Base-by-base conservation (phyloP, 768 basidiomycete genomes). In the Termitomyces sp. region DNA sequence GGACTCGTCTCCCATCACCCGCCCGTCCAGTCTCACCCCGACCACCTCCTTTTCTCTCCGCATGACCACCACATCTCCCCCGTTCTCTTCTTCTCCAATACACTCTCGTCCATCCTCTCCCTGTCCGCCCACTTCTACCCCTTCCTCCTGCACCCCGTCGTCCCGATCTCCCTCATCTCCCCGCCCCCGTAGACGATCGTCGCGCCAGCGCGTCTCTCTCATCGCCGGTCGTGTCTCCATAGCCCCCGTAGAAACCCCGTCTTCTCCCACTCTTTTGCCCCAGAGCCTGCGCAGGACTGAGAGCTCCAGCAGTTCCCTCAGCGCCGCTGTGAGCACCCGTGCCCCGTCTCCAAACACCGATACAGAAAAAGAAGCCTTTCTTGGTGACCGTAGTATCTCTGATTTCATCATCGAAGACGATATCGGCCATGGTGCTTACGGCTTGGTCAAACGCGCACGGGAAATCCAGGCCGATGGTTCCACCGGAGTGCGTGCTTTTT, bases 371-470 rank as follows among this genome's bases (percentile, higher is more conserved):
- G 76, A 78, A 58, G 70, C 74, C 28, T 84, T 78, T 58, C 71
- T 75, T 10, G 88, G 88, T 46, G 81, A 83, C 35, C 81, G 86
- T 59, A 90, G 80, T 60, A 94, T 98, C 60, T 87, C 86, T 5
- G 89, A 94, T 65, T 97, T 90, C 68, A 80, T 87, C 22, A 87
- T 97, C 55, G 85, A 94, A 64, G 81, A 82, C 46, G 94, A 96
- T 67, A 91, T 95, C 26, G 96, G 96, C 14, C 82, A 92, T 56
- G 96, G 95, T 10, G 96, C 96, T 11, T 98, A 98, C 70, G 96
- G 96, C 2, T 78, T 98, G 44, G 96, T 99, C 40, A 94, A 96
- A 71, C 81, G 92, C 55, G 96, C 86, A 2, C 80, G 90, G 60
- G 91, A 94, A 67, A 87, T 87, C 62, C 80, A 78, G 38, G 65